Percentiles rank a stretch among this genome's conserved stretches.
Conservation (phyloP, 768 basidiomycete genomes). For the Phanerochaete sordida region DNA sequence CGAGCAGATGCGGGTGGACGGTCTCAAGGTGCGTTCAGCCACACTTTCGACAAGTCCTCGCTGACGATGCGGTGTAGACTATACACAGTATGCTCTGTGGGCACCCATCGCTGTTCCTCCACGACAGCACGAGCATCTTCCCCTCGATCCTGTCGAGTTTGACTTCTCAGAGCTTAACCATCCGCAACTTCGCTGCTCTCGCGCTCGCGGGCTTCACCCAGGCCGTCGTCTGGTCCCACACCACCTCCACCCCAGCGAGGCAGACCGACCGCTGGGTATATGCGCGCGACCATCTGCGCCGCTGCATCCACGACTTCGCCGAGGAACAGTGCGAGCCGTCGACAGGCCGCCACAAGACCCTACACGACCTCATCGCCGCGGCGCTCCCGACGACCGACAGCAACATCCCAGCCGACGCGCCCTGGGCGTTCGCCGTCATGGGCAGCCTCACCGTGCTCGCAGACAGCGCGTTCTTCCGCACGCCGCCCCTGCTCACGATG, state of each 20-base stretch:
- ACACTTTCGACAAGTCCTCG: neutral
- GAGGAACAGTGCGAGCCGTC: neutral
- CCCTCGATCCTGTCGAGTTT: neutral
- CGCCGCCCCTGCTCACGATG: neutral
- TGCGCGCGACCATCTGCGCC: neutral
- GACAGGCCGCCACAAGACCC: neutral
- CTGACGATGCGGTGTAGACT: neutral
- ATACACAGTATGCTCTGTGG: constrained; percentile 3
- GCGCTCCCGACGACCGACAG: neutral
- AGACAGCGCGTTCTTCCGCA: neutral
- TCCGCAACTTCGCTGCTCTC: neutral
- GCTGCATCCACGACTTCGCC: neutral
- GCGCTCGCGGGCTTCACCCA: constrained; percentile 9
- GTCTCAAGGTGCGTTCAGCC: neutral
- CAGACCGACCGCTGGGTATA: neutral
- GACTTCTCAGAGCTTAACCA: neutral
- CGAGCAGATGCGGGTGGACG: neutral
- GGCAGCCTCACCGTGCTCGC: neutral
- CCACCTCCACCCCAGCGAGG: neutral
- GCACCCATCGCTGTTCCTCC: constrained; percentile 10
- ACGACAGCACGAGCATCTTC: neutral
- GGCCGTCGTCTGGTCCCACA: neutral
- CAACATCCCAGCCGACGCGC: neutral
- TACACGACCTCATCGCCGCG: neutral
- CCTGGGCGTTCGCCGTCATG: neutral